Percentiles rank a stretch among this genome's conserved stretches.
phyloP scores from a whole-genome alignment of 495 filamentous ascomycete species.

The Neurospora cerealis region DNA sequence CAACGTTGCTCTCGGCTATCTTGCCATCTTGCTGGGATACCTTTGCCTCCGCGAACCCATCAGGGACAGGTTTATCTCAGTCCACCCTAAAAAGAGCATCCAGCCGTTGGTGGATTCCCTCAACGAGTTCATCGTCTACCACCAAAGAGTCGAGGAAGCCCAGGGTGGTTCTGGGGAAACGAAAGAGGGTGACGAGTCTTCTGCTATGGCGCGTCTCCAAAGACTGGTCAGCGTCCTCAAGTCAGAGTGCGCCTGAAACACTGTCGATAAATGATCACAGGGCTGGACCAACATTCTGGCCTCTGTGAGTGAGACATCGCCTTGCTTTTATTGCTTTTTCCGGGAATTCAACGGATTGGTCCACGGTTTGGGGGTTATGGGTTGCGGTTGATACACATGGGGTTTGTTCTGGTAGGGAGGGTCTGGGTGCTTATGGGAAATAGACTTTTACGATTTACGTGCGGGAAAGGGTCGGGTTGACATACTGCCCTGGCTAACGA shows the following conservation, averaged over 20 bases:
- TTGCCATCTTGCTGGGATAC: slow-evolving; percentile 75
- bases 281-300: neutral
- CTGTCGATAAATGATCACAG: neutral
- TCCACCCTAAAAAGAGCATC: slow-evolving; percentile 50
- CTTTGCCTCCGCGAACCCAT: slow-evolving; percentile 54
- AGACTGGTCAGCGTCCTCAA: slow-evolving; percentile 29
- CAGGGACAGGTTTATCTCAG: slow-evolving; percentile 36
- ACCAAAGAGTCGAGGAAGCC: slow-evolving; percentile 60
- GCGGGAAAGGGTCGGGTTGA: neutral
- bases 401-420: neutral
- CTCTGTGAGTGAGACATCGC: neutral
- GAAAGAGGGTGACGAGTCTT: slow-evolving; percentile 27
- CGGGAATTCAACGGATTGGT: neutral
- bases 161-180: slow-evolving; percentile 36
- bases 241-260: slow-evolving; percentile 1
- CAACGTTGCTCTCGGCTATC: slow-evolving; percentile 85
- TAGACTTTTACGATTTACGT: neutral
- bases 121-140: slow-evolving; percentile 72
- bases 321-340: neutral
- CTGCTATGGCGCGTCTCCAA: slow-evolving; percentile 51
- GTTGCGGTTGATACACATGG: neutral
- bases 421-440: neutral
- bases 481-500: neutral
- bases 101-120: slow-evolving; percentile 62
- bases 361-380: neutral